Evolutionary conservation across 768 basidiomycete genomes (phyloP).

Genomic region (Pulveroboletus ravenelii): DNA sequence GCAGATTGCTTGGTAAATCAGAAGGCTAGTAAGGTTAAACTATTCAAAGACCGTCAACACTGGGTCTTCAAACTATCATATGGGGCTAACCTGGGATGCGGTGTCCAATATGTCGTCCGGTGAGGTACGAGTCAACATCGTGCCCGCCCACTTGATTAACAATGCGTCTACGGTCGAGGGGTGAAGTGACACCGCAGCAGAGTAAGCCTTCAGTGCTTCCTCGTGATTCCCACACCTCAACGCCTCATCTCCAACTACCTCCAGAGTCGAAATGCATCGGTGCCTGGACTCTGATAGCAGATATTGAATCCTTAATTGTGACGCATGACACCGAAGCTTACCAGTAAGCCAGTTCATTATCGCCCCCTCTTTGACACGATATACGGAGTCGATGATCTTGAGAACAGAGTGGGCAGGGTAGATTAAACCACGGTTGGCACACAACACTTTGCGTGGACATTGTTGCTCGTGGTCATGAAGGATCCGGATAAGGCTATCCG

Average conservation of each 20-base stretch:
- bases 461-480: too few species aligned
- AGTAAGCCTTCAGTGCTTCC: background rate
- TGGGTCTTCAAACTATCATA: background rate
- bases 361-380: too few species aligned
- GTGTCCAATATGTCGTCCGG: background rate
- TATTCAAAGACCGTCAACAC: background rate
- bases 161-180: background rate
- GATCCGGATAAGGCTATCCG: too few species aligned
- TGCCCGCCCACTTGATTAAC: slow-evolving; percentile 6
- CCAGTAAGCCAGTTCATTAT: too few species aligned
- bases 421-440: too few species aligned
- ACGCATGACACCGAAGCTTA: background rate
- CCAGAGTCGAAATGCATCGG: background rate
- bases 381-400: too few species aligned
- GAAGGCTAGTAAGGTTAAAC: background rate
- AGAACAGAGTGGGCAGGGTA: too few species aligned
- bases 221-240: background rate
- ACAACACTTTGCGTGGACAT: too few species aligned
- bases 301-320: background rate
- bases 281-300: background rate
- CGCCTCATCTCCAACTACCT: background rate
- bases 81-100: background rate
- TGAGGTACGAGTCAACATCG: background rate
- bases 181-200: background rate
- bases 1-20: slow-evolving; percentile 1